phyloP scores from a whole-genome alignment of 495 filamentous ascomycete species.

The Talaromyces borbonicus region DNA sequence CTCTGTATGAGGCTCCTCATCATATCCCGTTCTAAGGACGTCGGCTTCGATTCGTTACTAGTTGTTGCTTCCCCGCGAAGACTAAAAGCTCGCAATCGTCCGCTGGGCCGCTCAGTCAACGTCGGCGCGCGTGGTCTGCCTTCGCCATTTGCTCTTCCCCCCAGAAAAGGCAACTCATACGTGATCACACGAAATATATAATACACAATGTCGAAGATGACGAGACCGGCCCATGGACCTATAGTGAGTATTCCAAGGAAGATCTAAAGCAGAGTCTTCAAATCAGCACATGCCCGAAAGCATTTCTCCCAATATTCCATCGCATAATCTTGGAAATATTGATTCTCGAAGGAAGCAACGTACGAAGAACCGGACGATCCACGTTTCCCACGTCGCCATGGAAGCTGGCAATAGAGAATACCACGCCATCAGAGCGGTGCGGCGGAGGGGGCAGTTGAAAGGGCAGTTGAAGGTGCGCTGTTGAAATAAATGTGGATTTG shows the following conservation, averaged over 20 bases:
- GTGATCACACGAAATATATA: constrained; percentile 51
- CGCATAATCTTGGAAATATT: background rate
- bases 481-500: too few relatives aligned
- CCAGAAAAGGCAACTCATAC: constrained; percentile 52
- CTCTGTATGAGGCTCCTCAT: constrained; percentile 2
- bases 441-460: too few relatives aligned
- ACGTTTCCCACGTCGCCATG: constrained; percentile 49
- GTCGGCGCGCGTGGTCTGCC: constrained; percentile 55
- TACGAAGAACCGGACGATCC: constrained; percentile 57
- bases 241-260: constrained; percentile 55
- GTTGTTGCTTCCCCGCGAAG: constrained; percentile 16
- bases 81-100: constrained; percentile 41
- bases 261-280: constrained; percentile 33
- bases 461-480: too few relatives aligned
- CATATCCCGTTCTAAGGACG: background rate
- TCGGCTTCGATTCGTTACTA: background rate
- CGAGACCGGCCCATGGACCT: constrained; percentile 53
- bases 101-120: constrained; percentile 49
- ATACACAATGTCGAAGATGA: constrained; percentile 58
- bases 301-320: background rate
- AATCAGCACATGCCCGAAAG: background rate
- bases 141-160: constrained; percentile 53
- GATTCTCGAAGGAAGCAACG: constrained; percentile 11
- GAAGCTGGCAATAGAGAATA: constrained; percentile 54
- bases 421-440: constrained; percentile 41